phyloP scores from a whole-genome alignment of 371 early-diverging fungal species.

The Blastocladiella emersonii region DNA sequence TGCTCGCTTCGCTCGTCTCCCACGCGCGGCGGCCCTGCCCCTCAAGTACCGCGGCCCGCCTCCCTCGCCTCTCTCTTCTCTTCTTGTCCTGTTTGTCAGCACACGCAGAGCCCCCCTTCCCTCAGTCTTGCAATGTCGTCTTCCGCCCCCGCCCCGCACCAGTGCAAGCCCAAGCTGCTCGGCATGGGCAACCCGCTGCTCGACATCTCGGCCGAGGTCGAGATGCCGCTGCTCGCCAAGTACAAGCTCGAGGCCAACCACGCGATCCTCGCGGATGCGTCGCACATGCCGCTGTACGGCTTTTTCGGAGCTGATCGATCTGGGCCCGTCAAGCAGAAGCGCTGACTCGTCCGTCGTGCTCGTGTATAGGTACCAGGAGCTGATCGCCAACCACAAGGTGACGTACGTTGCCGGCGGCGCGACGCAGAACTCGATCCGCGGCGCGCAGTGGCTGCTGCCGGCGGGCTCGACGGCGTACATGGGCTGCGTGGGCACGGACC shows the following conservation, averaged over 20 bases:
- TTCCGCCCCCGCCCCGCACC: too few relatives aligned
- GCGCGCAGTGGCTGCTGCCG: conserved; percentile 75
- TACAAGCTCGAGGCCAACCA: conserved; percentile 81
- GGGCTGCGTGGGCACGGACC: conserved; percentile 81
- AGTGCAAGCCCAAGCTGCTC: conserved; percentile 23
- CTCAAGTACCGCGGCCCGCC: too few relatives aligned
- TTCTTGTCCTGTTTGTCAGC: too few relatives aligned
- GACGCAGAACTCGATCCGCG: conserved; percentile 87
- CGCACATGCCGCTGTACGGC: conserved; percentile 63
- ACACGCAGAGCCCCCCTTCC: too few relatives aligned
- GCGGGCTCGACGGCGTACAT: conserved; percentile 72
- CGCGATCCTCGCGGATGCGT: conserved; percentile 80
- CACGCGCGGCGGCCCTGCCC: too few relatives aligned
- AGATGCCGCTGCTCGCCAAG: conserved; percentile 57
- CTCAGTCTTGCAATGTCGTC: too few relatives aligned
- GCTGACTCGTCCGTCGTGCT: too few relatives aligned
- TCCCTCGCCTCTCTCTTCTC: too few relatives aligned
- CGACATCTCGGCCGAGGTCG: conserved; percentile 79
- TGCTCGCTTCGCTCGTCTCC: too few relatives aligned
- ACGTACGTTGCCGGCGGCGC: conserved; percentile 91
- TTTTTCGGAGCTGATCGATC: too few relatives aligned
- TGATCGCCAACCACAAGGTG: conserved; percentile 51
- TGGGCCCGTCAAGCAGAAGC: too few relatives aligned
- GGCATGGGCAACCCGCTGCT: conserved; percentile 92
- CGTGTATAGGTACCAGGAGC: conserved; percentile 49